phyloP scores from a whole-genome alignment of 2,329 filamentous ascomycete species.

The Beauveria asiatica region DNA sequence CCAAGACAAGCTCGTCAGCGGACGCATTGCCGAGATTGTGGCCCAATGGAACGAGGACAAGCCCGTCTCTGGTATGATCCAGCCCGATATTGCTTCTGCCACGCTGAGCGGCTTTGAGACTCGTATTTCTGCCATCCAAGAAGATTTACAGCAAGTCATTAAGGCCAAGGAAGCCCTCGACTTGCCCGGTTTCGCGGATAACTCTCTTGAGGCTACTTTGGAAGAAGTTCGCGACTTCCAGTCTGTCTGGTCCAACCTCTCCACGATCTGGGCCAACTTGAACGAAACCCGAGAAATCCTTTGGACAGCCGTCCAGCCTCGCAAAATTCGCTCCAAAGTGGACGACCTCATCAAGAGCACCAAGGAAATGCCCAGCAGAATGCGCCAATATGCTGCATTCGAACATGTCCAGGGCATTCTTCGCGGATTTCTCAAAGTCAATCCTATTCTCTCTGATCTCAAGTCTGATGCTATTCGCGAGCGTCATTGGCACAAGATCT shows the following conservation, averaged over 20 bases:
- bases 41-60: conserved; percentile 93
- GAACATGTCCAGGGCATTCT: conserved; percentile 93
- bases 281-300: conserved; percentile 87
- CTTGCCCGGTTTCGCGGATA: conserved; percentile 70
- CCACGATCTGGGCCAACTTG: conserved; percentile 92
- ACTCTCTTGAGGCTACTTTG: conserved; percentile 73
- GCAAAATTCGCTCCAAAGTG: conserved; percentile 82
- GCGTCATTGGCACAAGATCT: conserved; percentile 95
- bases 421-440: conserved; percentile 83
- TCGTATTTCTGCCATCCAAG: conserved; percentile 75
- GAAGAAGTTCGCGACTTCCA: conserved; percentile 99
- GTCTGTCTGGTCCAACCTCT: conserved; percentile 92
- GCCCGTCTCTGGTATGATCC: conserved; percentile 88
- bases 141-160: conserved; percentile 85
- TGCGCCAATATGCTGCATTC: conserved; percentile 99
- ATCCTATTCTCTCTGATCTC: conserved; percentile 76
- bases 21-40: conserved; percentile 80
- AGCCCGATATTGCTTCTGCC: conserved; percentile 77
- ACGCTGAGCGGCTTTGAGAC: conserved; percentile 76
- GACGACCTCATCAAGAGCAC: conserved; percentile 95
- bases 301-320: conserved; percentile 92
- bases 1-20: conserved; percentile 83
- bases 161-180: conserved; percentile 96
- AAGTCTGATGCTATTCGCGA: conserved; percentile 96
- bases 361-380: conserved; percentile 97